phyloP scores from a whole-genome alignment of 1,139 yeast species.

The Pichia sp. region DNA sequence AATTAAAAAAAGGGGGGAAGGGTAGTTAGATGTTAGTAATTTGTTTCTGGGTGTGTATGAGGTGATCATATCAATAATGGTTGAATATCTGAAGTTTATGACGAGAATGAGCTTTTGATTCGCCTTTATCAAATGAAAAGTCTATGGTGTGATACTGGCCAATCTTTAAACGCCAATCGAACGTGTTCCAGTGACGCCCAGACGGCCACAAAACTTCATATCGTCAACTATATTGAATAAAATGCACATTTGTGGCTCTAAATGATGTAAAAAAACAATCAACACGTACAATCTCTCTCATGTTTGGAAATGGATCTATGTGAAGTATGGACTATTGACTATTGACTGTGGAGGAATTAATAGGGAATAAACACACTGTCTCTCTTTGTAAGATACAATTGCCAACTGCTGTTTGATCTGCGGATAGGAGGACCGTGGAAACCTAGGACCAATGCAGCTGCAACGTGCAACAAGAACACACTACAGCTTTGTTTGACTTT shows the following conservation, averaged over 20 bases:
- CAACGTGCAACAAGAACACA: neutral
- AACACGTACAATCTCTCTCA: slow-evolving; percentile 25
- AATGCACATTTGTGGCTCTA: no score
- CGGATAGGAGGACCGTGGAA: no score
- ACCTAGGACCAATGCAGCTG: neutral
- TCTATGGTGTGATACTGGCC: no score
- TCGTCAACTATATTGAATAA: no score
- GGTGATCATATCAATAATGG: no score
- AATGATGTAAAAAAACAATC: neutral
- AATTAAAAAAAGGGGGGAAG: neutral
- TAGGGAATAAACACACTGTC: neutral
- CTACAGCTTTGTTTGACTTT: slow-evolving; percentile 8
- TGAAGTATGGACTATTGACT: neutral
- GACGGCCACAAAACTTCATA: no score
- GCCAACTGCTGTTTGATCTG: neutral
- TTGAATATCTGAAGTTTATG: neutral
- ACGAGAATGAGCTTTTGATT: neutral
- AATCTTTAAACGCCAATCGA: no score
- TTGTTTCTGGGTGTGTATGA: no score
- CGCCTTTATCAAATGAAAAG: no score
- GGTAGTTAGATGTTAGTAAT: no score
- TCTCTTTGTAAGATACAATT: neutral
- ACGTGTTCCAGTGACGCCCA: no score
- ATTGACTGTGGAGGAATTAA: neutral
- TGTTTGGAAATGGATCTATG: neutral